Conservation (phyloP, 1,284 basidiomycete species). For the Heimioporus punctisporus region DNA sequence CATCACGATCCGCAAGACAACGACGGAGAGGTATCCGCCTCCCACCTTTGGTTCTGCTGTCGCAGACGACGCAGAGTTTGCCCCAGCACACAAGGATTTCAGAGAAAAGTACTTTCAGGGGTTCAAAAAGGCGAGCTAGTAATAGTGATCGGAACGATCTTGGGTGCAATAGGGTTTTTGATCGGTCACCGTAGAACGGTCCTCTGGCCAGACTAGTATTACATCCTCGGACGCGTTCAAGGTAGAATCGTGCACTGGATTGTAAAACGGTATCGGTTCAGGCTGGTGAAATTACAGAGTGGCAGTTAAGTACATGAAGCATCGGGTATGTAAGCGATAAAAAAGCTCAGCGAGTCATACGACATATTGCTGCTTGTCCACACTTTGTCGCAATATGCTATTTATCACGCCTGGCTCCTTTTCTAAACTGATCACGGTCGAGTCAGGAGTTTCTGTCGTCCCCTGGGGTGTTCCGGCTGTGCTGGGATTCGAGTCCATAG, state of each 20-base stretch:
- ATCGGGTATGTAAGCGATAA: not conserved
- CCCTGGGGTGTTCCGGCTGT: not conserved
- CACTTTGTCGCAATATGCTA: not conserved
- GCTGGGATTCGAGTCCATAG: not conserved
- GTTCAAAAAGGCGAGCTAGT: conserved; percentile 49
- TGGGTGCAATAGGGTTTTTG: no score
- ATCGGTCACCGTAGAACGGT: no score
- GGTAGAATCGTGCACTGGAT: no score
- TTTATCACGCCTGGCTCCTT: not conserved
- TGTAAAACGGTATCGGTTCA: no score
- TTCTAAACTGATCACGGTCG: not conserved
- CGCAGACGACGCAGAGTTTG: conserved; percentile 16
- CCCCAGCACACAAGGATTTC: conserved; percentile 81
- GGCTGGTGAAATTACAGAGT: no score
- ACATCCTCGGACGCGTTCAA: no score
- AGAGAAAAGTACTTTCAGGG: conserved; percentile 82
- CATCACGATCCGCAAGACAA: conserved; percentile 85
- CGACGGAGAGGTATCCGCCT: conserved; percentile 45
- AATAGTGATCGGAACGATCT: no score
- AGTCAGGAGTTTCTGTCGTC: not conserved
- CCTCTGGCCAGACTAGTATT: no score
- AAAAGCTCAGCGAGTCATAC: not conserved
- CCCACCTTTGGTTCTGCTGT: conserved; percentile 48
- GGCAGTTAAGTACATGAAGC: not conserved
- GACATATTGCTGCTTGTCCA: not conserved